Conservation (phyloP, 371 early-diverging fungal species). For the Mortierella sp. region DNA sequence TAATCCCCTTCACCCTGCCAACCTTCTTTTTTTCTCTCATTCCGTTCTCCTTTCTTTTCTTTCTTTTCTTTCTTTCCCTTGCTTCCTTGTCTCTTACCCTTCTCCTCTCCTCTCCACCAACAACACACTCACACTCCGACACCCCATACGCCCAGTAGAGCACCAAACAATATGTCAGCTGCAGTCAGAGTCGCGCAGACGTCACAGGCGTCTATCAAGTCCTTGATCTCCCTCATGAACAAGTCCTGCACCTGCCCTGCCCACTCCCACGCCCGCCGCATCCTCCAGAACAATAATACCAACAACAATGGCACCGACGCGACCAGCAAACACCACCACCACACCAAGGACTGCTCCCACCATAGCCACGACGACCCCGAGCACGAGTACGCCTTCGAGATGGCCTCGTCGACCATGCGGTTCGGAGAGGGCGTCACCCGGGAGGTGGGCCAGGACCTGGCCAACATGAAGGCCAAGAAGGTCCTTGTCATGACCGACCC, state of each 20-base stretch:
- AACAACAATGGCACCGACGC: constrained; percentile 10
- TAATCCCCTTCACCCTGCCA: not conserved
- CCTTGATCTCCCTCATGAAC: constrained; percentile 55
- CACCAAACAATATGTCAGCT: constrained; percentile 34
- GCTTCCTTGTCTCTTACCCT: not conserved
- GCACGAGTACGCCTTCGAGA: constrained; percentile 87
- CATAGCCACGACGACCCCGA: constrained; percentile 25
- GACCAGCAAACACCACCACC: constrained; percentile 32
- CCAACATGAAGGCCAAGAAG: constrained; percentile 83
- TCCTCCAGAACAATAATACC: constrained; percentile 20
- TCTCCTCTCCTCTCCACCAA: not conserved
- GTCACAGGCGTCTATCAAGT: constrained; percentile 48
- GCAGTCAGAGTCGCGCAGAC: constrained; percentile 46
- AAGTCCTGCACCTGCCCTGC: constrained; percentile 57
- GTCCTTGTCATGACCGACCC: constrained; percentile 91
- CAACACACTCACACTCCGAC: not conserved
- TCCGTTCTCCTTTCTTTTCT: not conserved
- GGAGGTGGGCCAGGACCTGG: constrained; percentile 90
- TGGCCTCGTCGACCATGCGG: constrained; percentile 92
- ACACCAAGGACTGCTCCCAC: constrained; percentile 29
- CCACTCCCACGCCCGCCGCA: constrained; percentile 39
- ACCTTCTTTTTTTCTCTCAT: not conserved
- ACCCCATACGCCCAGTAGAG: not conserved
- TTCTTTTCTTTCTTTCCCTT: not conserved
- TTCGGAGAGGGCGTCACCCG: constrained; percentile 89